phyloP scores from a whole-genome alignment of 202 grass and related monocot genomes.

The Saccharum hybrid region DNA sequence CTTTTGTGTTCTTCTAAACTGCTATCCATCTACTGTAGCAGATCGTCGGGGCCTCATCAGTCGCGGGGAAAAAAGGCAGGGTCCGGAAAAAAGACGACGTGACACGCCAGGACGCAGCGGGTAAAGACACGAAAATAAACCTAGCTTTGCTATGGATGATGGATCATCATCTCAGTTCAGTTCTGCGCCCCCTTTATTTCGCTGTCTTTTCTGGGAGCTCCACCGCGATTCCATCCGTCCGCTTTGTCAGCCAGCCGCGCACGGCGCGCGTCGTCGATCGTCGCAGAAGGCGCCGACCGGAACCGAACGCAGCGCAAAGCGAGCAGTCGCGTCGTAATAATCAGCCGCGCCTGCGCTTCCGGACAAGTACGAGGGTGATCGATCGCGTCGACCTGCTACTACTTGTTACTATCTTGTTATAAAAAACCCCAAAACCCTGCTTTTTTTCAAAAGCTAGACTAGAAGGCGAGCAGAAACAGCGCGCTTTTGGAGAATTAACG shows the following conservation, averaged over 20 bases:
- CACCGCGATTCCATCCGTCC: background rate
- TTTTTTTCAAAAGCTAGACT: too few species aligned
- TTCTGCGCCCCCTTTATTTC: constrained; percentile 27
- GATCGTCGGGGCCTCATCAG: background rate
- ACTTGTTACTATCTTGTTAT: too few species aligned
- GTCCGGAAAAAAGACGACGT: background rate
- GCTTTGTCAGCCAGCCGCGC: constrained; percentile 6
- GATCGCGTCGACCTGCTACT: too few species aligned
- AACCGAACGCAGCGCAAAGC: background rate
- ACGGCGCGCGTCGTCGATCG: background rate
- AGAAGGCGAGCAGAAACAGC: too few species aligned
- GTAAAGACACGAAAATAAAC: constrained; percentile 18
- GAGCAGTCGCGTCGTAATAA: background rate
- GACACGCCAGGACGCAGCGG: too few species aligned
- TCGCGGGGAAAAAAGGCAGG: background rate
- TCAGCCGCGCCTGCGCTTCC: background rate
- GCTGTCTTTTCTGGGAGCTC: constrained; percentile 36
- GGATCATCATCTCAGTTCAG: background rate
- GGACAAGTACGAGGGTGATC: constrained; percentile 20
- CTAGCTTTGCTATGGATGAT: too few species aligned
- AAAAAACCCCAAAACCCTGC: too few species aligned
- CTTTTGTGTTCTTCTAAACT: background rate
- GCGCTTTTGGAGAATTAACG: too few species aligned
- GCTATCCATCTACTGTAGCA: background rate
- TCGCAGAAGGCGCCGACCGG: background rate